A percentile compares a stretch with the other conserved stretches of the same genome.
Evolutionary conservation across 495 filamentous ascomycete genomes (phyloP).

Genomic region (Achaetomiella virescens): DNA sequence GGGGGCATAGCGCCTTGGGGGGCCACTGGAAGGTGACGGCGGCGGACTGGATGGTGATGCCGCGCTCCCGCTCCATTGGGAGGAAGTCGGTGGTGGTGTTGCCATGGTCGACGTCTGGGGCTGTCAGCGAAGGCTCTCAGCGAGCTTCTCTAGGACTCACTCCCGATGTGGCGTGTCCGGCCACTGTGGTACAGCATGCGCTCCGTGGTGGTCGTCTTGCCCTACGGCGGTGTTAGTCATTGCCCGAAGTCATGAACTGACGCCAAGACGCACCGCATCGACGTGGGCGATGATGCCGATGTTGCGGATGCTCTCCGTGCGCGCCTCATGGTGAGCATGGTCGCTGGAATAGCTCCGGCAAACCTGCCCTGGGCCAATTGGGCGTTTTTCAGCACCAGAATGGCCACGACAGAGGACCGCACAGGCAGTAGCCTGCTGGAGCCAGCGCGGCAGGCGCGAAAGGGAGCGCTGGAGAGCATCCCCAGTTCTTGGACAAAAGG

Average conservation of each 20-base stretch:
- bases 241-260: background rate
- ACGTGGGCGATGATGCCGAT: slow-evolving; percentile 99
- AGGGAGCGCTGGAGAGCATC: slow-evolving; percentile 17
- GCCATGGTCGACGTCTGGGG: slow-evolving; percentile 84
- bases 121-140: slow-evolving; percentile 5
- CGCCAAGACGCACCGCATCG: slow-evolving; percentile 64
- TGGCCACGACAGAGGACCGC: background rate
- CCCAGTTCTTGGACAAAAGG: background rate
- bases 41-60: slow-evolving; percentile 97
- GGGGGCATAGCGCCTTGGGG: slow-evolving; percentile 25
- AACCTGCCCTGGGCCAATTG: slow-evolving; percentile 4
- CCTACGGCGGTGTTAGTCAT: slow-evolving; percentile 41
- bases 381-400: slow-evolving; percentile 14
- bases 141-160: slow-evolving; percentile 38
- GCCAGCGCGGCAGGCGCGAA: slow-evolving; percentile 17
- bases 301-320: slow-evolving; percentile 62
- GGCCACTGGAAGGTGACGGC: slow-evolving; percentile 92
- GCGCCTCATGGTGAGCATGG: slow-evolving; percentile 30
- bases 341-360: slow-evolving; percentile 12
- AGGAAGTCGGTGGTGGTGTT: slow-evolving; percentile 98
- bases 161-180: slow-evolving; percentile 76
- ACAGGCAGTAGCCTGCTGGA: slow-evolving; percentile 1
- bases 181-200: slow-evolving; percentile 99
- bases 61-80: slow-evolving; percentile 84
- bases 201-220: slow-evolving; percentile 98